Percentiles rank a stretch among this genome's conserved stretches.
These are phyloP conservation scores for Calamus simplicifolius DNA, from an alignment of 176 grass and related monocot species.

Conservation along the genomic window DNA sequence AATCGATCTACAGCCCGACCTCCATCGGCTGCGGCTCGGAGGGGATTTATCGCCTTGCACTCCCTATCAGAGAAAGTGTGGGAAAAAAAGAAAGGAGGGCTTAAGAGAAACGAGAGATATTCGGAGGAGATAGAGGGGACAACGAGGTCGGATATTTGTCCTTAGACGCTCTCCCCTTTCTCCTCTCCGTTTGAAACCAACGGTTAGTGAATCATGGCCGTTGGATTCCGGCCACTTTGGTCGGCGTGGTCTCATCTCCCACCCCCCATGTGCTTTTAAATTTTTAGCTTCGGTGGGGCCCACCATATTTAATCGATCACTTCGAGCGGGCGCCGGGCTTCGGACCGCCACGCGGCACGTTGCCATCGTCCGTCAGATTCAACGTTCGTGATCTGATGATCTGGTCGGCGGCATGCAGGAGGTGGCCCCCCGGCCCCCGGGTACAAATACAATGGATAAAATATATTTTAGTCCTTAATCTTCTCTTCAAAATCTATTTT, in stretches of 20 bases:
- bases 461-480: no score
- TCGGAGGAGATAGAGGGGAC: conserved; percentile 3
- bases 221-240: conserved; percentile 24
- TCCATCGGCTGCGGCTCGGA: conserved; percentile 24
- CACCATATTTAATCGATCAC: no score
- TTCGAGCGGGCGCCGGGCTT: no score
- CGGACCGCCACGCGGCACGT: no score
- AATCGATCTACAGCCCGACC: background rate
- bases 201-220: conserved; percentile 38
- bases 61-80: background rate
- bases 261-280: conserved; percentile 31
- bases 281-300: background rate
- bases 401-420: no score
- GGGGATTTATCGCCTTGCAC: no score
- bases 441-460: no score
- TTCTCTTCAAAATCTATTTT: no score
- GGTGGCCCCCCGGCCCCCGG: no score
- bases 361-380: no score
- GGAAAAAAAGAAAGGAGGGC: conserved; percentile 1
- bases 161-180: conserved; percentile 1
- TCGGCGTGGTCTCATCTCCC: conserved; percentile 25
- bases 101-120: background rate
- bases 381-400: no score
- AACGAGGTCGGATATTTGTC: conserved; percentile 33
- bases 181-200: conserved; percentile 12